Evolutionary conservation across 306 rosid genomes (phyloP).

Genomic region (Pterocarpus macrocarpus): DNA sequence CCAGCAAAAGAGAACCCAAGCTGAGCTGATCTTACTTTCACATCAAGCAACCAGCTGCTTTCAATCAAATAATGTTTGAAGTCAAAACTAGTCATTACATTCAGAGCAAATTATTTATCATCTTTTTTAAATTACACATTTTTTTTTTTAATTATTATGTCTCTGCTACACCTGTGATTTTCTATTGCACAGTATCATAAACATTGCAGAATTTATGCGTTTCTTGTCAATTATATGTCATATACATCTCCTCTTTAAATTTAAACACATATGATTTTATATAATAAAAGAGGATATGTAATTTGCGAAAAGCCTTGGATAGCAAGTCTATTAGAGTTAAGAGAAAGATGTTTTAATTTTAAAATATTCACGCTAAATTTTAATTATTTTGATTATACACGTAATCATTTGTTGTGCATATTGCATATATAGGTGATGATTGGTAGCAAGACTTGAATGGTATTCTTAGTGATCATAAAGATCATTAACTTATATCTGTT

Average conservation of each 20-base stretch:
- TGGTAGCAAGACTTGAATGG: neutral
- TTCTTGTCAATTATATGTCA: neutral
- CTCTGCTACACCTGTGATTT: neutral
- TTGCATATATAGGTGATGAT: neutral
- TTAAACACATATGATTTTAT: too few species aligned
- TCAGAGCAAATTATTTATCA: neutral
- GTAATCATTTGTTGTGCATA: neutral
- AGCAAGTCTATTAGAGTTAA: neutral
- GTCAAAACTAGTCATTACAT: constrained; percentile 42
- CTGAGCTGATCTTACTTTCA: constrained; percentile 48
- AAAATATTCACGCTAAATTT: neutral
- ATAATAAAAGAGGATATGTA: neutral
- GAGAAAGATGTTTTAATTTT: neutral
- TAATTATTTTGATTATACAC: too few species aligned
- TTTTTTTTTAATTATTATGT: neutral
- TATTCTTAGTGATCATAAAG: neutral
- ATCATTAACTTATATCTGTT: neutral
- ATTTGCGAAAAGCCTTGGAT: neutral
- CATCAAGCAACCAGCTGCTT: constrained; percentile 49
- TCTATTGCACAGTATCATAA: too few species aligned
- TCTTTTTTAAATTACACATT: constrained; percentile 2
- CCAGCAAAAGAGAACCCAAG: constrained; percentile 40
- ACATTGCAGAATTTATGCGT: neutral
- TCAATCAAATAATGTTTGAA: constrained; percentile 48
- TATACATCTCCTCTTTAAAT: too few species aligned